Evolutionary conservation across 2,329 filamentous ascomycete species (phyloP), one percentile per base, ranked within the genome.

Genomic region (Hymenotorrendiella dingleyae): DNA sequence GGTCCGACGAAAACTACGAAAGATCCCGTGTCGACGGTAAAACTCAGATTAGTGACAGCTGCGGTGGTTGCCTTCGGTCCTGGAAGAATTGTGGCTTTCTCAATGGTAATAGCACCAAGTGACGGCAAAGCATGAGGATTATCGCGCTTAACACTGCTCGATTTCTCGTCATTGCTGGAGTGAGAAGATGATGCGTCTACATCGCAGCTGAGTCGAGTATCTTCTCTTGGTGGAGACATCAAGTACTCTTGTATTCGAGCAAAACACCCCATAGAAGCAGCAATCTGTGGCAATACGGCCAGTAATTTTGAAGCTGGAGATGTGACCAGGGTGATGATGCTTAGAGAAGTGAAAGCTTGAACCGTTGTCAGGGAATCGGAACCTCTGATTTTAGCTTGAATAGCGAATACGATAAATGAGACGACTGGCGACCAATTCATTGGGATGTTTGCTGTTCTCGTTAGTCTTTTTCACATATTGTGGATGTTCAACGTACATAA

Each of bases 231-330:
- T 24, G 37, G 33, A 11, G 38, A 26, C 16, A 30, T 17, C 16
- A 49, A 32, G 23, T 46, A 69, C 12, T 48, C 49, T 29, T 69
- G 59, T 6, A 70, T 67, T 4, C 67, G 57, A 6, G 57, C 53
- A 33, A 69, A 51, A 4, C 64, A 67, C 0, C 63, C 62, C 4
- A 65, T 26, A 1, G 59, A 64, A 4, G 64, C 58, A 23, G 59
- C 59, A 23, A 68, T 43, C 4, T 58, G 52, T 5, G 66, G 59
- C 3, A 67, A 50, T 1, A 50, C 49, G 46, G 67, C 62, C 32
- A 70, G 66, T 42, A 69, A 52, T 36, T 54, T 57, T 20, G 62
- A 62, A 3, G 70, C 54, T 1, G 66, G 66, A 8, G 59, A 53
- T 1, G 62, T 49, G n/a, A 68, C 46, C 0, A 69, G 54, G 1